A percentile compares a stretch with the other conserved stretches of the same genome.
These are phyloP conservation scores for Sporisorium graminicola DNA, from an alignment of 1,284 basidiomycete species.

Conservation along the genomic window DNA sequence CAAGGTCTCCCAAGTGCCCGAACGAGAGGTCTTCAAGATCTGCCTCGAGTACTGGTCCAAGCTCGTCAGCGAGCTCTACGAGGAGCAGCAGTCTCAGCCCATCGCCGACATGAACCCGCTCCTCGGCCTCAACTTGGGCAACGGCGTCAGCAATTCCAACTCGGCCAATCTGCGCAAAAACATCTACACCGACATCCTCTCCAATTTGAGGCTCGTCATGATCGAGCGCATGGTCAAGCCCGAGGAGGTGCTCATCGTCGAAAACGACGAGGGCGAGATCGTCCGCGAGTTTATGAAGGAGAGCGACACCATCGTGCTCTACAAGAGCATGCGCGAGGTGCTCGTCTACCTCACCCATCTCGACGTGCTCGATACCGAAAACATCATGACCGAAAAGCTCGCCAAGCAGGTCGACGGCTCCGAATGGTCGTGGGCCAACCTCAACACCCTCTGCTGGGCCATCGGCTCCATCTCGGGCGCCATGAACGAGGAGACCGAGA, in stretches of 20 bases:
- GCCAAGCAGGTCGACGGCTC: slow-evolving; percentile 96
- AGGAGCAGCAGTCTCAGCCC: slow-evolving; percentile 92
- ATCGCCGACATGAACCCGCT: slow-evolving; percentile 92
- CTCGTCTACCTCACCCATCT: slow-evolving; percentile 93
- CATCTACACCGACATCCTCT: slow-evolving; percentile 88
- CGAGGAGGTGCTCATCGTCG: slow-evolving; percentile 93
- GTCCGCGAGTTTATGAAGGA: slow-evolving; percentile 99
- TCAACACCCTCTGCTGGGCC: slow-evolving; percentile 99
- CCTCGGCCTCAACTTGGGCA: slow-evolving; percentile 82
- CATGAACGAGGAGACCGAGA: slow-evolving; percentile 99
- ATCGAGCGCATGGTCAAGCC: slow-evolving; percentile 99
- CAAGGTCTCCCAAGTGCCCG: slow-evolving; percentile 97
- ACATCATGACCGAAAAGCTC: slow-evolving; percentile 88
- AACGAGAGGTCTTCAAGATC: slow-evolving; percentile 99
- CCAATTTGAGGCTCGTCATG: slow-evolving; percentile 93
- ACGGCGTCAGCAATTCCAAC: slow-evolving; percentile 43
- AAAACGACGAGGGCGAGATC: slow-evolving; percentile 99
- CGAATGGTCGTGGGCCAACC: slow-evolving; percentile 99
- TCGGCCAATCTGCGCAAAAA: slow-evolving; percentile 81
- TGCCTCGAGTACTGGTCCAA: slow-evolving; percentile 99
- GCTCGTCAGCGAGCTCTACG: slow-evolving; percentile 95
- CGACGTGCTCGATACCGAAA: slow-evolving; percentile 95
- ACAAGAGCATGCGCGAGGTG: slow-evolving; percentile 98
- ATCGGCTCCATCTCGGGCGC: slow-evolving; percentile 99
- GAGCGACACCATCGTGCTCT: slow-evolving; percentile 96